Evolutionary conservation across 805 yeast genomes (phyloP).

Genomic region (Pichia rugopelliculosa): DNA sequence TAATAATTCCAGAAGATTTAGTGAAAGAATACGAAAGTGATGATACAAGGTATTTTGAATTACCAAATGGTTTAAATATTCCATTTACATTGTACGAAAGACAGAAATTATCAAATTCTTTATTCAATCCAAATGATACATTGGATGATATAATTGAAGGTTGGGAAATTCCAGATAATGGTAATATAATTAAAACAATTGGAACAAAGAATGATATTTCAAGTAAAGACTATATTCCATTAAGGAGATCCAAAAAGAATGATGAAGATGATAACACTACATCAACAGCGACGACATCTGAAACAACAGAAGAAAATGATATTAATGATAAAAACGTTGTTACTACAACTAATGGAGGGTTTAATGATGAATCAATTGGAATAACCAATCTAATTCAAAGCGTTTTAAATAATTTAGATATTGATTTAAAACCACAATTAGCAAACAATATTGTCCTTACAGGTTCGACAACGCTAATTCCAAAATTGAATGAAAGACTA

Average conservation of each 20-base stretch:
- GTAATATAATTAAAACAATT: constrained; percentile 36
- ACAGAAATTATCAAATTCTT: constrained; percentile 58
- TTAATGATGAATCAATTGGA: constrained; percentile 25
- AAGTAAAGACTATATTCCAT: constrained; percentile 64
- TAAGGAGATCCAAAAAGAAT: constrained; percentile 48
- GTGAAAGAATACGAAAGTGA: constrained; percentile 19
- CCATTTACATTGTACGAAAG: constrained; percentile 52
- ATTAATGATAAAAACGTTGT: constrained; percentile 8
- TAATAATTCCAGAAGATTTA: constrained; percentile 22
- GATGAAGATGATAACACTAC: constrained; percentile 29
- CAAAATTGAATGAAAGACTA: constrained; percentile 73
- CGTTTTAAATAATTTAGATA: constrained; percentile 56
- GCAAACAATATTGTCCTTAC: constrained; percentile 86
- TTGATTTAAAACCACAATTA: constrained; percentile 74
- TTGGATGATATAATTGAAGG: constrained; percentile 23
- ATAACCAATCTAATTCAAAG: constrained; percentile 54
- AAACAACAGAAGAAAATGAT: constrained; percentile 24
- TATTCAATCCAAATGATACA: constrained; percentile 52
- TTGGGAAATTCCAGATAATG: constrained; percentile 39
- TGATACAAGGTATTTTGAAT: constrained; percentile 50
- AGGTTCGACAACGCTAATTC: constrained; percentile 75
- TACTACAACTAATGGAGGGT: not conserved
- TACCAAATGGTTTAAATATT: constrained; percentile 67
- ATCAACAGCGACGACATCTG: not conserved
- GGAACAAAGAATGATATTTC: constrained; percentile 24